Evolutionary conservation across 148 eudicot genomes (phyloP).

Genomic region (Dianthus caryophyllus): DNA sequence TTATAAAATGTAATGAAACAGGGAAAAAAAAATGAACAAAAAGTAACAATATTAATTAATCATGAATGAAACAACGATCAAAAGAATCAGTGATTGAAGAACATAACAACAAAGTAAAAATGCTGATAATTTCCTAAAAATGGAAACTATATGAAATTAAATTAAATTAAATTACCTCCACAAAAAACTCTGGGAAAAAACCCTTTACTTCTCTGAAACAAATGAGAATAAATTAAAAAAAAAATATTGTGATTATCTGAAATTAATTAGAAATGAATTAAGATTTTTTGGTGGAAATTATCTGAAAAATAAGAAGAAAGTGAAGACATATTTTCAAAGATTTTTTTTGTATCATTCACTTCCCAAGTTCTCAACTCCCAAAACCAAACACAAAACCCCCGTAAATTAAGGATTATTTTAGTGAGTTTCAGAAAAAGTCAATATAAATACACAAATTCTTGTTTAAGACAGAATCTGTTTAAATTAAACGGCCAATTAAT

Average conservation of each 20-base stretch:
- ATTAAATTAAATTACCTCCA: no score
- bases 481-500: no score
- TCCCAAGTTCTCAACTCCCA: conserved; percentile 15
- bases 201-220: conserved; percentile 4
- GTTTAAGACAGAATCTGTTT: no score
- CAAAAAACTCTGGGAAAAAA: conserved; percentile 3
- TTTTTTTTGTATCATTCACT: conserved; percentile 5
- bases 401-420: not conserved
- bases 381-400: conserved; percentile 17
- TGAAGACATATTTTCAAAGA: not conserved
- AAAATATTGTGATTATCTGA: not conserved
- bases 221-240: conserved; percentile 5
- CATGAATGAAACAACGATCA: conserved; percentile 9
- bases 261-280: not conserved
- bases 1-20: conserved; percentile 24
- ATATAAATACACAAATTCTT: no score
- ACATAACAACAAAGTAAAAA: not conserved
- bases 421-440: not conserved
- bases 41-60: not conserved
- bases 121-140: not conserved
- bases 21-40: not conserved
- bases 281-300: not conserved
- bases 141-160: conserved; percentile 1
- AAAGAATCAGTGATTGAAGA: not conserved
- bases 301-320: not conserved